Conservation (phyloP, 441 rosid genomes). For the Mallotus repandus region DNA sequence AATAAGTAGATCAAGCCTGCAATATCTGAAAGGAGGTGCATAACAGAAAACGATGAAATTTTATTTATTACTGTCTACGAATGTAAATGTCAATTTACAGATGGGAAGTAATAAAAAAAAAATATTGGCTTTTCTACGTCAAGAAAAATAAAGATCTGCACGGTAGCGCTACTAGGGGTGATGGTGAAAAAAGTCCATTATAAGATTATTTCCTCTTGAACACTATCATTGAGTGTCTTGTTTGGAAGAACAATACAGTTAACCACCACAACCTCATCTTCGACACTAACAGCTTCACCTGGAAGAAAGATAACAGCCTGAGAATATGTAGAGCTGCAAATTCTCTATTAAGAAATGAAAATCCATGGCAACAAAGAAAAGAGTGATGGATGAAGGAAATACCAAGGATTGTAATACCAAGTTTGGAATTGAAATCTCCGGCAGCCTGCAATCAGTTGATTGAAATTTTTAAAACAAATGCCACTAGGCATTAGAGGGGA, state of each 20-base stretch:
- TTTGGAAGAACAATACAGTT: conserved; percentile 90
- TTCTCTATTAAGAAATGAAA: background rate
- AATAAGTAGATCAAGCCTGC: background rate
- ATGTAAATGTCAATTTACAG: conserved; percentile 16
- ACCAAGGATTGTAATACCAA: conserved; percentile 93
- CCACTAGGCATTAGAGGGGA: background rate
- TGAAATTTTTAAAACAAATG: conserved; percentile 15
- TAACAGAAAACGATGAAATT: background rate
- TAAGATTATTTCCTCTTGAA: conserved; percentile 84
- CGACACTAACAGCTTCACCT: conserved; percentile 88
- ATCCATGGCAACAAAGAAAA: background rate
- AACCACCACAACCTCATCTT: conserved; percentile 83
- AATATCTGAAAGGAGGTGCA: background rate
- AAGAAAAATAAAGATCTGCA: background rate
- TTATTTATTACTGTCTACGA: conserved; percentile 1
- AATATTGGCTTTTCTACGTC: conserved; percentile 6
- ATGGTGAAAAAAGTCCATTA: conserved; percentile 20
- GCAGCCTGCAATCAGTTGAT: conserved; percentile 51
- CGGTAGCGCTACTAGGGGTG: background rate
- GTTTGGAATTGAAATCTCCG: conserved; percentile 79
- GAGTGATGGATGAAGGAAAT: conserved; percentile 13
- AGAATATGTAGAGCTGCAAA: conserved; percentile 10
- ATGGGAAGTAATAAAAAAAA: background rate
- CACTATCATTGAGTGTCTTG: conserved; percentile 81
- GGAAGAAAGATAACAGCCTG: conserved; percentile 23